phyloP scores from a whole-genome alignment of 306 rosid genomes.

The Casuarina equisetifolia region DNA sequence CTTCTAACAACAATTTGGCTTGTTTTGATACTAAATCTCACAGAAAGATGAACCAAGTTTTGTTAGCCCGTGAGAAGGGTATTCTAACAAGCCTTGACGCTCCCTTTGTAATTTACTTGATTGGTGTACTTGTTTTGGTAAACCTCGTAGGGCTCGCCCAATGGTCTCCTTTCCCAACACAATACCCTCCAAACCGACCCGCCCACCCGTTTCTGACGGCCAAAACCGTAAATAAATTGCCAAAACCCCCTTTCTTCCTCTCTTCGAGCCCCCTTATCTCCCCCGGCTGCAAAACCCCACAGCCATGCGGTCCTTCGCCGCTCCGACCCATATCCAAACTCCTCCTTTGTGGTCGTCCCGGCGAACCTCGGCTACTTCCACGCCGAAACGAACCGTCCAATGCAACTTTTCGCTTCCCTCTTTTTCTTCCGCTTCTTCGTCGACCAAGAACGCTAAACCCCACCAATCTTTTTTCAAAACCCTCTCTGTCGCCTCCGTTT shows the following conservation, averaged over 20 bases:
- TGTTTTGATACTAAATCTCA: too few species aligned
- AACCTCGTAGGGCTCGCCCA: not conserved
- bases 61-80: too few species aligned
- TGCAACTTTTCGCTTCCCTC: slow-evolving; percentile 27
- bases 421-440: slow-evolving; percentile 16
- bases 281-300: not conserved
- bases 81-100: too few species aligned
- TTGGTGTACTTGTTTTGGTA: too few species aligned
- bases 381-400: slow-evolving; percentile 27
- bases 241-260: not conserved
- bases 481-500: slow-evolving; percentile 58
- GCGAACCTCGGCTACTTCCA: slow-evolving; percentile 17
- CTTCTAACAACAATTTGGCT: too few species aligned
- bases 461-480: slow-evolving; percentile 44
- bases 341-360: slow-evolving; percentile 22
- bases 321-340: slow-evolving; percentile 47
- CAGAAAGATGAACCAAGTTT: too few species aligned
- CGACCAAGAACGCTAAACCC: slow-evolving; percentile 35
- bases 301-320: slow-evolving; percentile 47
- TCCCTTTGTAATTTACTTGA: too few species aligned
- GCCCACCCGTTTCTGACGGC: too few species aligned
- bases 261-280: slow-evolving; percentile 18
- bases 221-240: not conserved
- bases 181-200: too few species aligned
- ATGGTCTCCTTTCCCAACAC: too few species aligned